Conservation (phyloP, 345 rosid genomes). For the Nasturtium officinale region DNA sequence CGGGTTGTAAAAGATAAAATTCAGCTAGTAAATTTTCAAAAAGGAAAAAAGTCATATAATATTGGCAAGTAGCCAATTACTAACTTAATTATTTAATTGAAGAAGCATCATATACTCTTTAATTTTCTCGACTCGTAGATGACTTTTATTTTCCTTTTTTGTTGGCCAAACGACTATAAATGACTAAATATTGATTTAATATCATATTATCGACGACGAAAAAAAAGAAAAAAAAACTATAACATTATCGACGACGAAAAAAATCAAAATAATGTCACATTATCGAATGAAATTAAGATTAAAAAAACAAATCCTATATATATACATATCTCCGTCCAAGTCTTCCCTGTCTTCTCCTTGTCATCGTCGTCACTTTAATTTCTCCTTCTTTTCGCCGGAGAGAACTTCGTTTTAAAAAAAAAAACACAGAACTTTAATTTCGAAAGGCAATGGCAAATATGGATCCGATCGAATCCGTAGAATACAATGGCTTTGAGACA, state of each 20-base stretch:
- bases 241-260: background rate
- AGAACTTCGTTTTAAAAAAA: background rate
- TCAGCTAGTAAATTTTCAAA: background rate
- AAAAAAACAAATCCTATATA: conserved; percentile 1
- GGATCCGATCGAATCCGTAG: conserved; percentile 43
- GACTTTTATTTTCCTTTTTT: too few relatives aligned
- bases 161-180: too few relatives aligned
- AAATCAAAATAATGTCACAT: background rate
- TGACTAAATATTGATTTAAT: background rate
- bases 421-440: background rate
- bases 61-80: too few relatives aligned
- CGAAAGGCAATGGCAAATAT: background rate
- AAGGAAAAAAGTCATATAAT: too few relatives aligned
- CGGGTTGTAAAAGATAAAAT: background rate
- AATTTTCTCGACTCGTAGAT: too few relatives aligned
- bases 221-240: background rate
- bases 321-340: conserved; percentile 1
- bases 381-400: conserved; percentile 14
- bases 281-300: background rate
- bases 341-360: conserved; percentile 28
- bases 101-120: background rate
- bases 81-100: too few relatives aligned
- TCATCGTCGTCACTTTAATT: conserved; percentile 7
- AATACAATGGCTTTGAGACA: conserved; percentile 43
- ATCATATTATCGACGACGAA: background rate